Percentiles rank a stretch among this genome's conserved stretches.
phyloP scores from a whole-genome alignment of 1,284 basidiomycete genomes.

The Mycena citricolor region DNA sequence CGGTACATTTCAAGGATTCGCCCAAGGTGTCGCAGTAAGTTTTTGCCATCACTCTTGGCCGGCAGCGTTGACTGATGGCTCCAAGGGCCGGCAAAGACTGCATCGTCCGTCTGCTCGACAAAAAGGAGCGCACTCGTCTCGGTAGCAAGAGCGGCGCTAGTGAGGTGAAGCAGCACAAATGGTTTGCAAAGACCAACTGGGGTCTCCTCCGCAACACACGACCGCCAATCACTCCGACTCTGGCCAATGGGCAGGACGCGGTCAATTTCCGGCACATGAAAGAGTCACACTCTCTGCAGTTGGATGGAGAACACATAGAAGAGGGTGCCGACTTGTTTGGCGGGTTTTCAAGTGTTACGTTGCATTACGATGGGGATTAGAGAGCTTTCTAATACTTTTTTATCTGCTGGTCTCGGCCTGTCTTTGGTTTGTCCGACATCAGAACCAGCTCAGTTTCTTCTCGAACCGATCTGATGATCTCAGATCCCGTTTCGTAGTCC shows the following conservation, averaged over 20 bases:
- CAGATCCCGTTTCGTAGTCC: no score
- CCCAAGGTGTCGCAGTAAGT: conserved; percentile 84
- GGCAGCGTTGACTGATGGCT: no score
- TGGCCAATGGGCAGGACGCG: conserved; percentile 82
- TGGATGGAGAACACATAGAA: conserved; percentile 57
- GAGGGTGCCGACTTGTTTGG: conserved; percentile 63
- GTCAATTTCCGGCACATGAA: conserved; percentile 90
- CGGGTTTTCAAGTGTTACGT: conserved; percentile 84
- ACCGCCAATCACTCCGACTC: conserved; percentile 88
- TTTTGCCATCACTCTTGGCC: conserved; percentile 5
- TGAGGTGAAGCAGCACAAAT: conserved; percentile 98
- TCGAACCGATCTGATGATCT: no score
- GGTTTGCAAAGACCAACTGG: conserved; percentile 97
- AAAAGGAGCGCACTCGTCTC: conserved; percentile 87
- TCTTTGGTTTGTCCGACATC: no score
- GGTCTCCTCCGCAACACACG: conserved; percentile 90
- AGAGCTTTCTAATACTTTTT: no score
- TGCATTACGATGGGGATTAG: conserved; percentile 78
- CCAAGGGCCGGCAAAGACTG: conserved; percentile 86
- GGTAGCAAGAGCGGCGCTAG: conserved; percentile 94
- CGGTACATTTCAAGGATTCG: conserved; percentile 86
- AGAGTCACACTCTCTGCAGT: conserved; percentile 87
- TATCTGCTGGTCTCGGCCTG: no score
- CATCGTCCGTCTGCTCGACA: conserved; percentile 87
- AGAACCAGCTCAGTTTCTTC: no score